Conservation (phyloP, 2,329 filamentous ascomycete species). For the Curvularia sp. region DNA sequence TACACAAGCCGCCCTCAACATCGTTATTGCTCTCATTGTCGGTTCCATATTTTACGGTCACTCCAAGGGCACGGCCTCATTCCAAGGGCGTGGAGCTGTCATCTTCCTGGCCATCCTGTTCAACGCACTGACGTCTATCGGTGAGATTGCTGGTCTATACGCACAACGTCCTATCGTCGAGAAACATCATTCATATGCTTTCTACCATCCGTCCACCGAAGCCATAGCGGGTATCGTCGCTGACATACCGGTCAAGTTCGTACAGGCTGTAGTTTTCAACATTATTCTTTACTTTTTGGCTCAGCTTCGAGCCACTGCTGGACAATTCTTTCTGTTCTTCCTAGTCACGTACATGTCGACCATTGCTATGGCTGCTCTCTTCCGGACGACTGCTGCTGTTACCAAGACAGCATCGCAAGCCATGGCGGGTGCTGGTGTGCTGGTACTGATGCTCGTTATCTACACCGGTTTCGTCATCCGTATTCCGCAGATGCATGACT, state of each 20-base stretch:
- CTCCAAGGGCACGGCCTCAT: slow-evolving; percentile 59
- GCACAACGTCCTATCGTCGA: slow-evolving; percentile 89
- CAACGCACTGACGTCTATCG: slow-evolving; percentile 65
- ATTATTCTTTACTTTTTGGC: slow-evolving; percentile 85
- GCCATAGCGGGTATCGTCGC: slow-evolving; percentile 82
- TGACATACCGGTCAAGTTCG: slow-evolving; percentile 81
- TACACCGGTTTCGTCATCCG: slow-evolving; percentile 74
- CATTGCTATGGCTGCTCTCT: slow-evolving; percentile 80
- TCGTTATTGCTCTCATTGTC: slow-evolving; percentile 67
- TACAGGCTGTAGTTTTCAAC: slow-evolving; percentile 77
- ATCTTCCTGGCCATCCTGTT: slow-evolving; percentile 68
- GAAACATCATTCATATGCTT: slow-evolving; percentile 83
- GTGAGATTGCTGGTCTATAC: slow-evolving; percentile 66
- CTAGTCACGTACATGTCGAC: slow-evolving; percentile 62
- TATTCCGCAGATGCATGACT: slow-evolving; percentile 63
- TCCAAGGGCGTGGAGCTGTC: slow-evolving; percentile 63
- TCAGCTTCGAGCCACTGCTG: slow-evolving; percentile 73
- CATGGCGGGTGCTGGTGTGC: slow-evolving; percentile 61
- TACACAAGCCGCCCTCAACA: slow-evolving; percentile 54
- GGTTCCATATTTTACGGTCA: slow-evolving; percentile 67
- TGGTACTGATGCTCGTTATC: slow-evolving; percentile 70
- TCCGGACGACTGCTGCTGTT: slow-evolving; percentile 76
- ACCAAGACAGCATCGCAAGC: slow-evolving; percentile 71
- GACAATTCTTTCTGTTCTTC: slow-evolving; percentile 83
- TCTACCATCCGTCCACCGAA: slow-evolving; percentile 88